Evolutionary conservation across 2,329 filamentous ascomycete genomes (phyloP), one percentile per base, ranked within the genome.

Genomic region (Shiraia sp.): DNA sequence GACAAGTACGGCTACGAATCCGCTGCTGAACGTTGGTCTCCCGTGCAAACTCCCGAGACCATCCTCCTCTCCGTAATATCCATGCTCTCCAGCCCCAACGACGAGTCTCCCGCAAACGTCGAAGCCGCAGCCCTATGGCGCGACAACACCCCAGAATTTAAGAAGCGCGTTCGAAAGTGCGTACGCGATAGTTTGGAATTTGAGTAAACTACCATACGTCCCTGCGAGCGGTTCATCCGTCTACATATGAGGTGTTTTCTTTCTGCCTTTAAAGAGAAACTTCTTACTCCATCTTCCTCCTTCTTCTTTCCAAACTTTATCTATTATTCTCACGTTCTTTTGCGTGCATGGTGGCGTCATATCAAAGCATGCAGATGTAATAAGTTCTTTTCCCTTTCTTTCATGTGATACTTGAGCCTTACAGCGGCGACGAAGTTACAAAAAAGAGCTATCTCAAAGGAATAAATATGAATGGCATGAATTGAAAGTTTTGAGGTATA

Each of bases 1-100:
- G 92, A 97, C 72, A 93, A 93, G 40, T 96, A 96, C 75, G 91
- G 96, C 76, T 97, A 97, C 79, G 92, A 97, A 72, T 88, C 92
- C 60, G 92, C 93, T 6, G 90, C 87, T 1, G 93, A 97, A 76
- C 85, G 92, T 51, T 97, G 92, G 92, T 92, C 87, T 19, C 92
- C 92, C 10, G 96, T 97, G 50, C 93, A 97, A 75, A 93, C 87
- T 45, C 92, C 96, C 55, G 93, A 97, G 75, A 97, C 96, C 78
- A 97, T 97, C 57, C 78, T 97, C 56, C 90, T 97, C 43, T 90
- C 85, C 33, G 92, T 97, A 47, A 97, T 97, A 87, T 96, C 90
- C 72, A 97, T 97, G 91, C 81, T 97, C 32, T 91, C 91, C 1
- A 91, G 96, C 73, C 91, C 92, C 46, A 97, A 97, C 71, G 92